Conservation (phyloP, 2,329 filamentous ascomycete species). For the Ceratocystis albifundus region DNA sequence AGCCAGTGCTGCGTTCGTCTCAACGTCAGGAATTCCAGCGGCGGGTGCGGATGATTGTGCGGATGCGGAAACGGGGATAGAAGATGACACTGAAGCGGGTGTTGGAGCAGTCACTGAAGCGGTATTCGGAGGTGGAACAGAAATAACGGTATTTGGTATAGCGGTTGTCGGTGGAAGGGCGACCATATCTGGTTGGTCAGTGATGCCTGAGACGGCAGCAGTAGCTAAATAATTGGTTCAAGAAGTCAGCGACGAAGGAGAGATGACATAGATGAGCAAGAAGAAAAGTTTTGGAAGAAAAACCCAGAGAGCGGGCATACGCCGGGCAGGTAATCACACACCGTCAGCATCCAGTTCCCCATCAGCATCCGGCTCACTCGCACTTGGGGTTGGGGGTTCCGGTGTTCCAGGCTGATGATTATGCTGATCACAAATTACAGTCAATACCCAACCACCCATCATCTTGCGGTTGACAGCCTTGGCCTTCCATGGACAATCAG, state of each 20-base stretch:
- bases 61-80: neutral
- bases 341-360: slow-evolving; percentile 27
- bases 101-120: neutral
- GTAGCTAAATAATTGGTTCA: slow-evolving; percentile 6
- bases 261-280: neutral
- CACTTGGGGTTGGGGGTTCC: slow-evolving; percentile 32
- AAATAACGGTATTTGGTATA: neutral
- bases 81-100: neutral
- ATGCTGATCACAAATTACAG: slow-evolving; percentile 35
- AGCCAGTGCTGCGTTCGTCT: slow-evolving; percentile 32
- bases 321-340: slow-evolving; percentile 5
- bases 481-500: slow-evolving; percentile 37
- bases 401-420: slow-evolving; percentile 37
- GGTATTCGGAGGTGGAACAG: neutral
- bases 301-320: neutral
- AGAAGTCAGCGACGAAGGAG: neutral
- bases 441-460: slow-evolving; percentile 37
- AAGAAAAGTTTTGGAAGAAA: neutral
- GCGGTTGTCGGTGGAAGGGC: neutral
- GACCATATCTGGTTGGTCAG: slow-evolving; percentile 17
- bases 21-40: slow-evolving; percentile 30
- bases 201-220: neutral
- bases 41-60: neutral
- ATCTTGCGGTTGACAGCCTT: slow-evolving; percentile 37
- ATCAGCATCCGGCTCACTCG: slow-evolving; percentile 30